Conservation (phyloP, 768 basidiomycete genomes). For the Boletus insuetus region DNA sequence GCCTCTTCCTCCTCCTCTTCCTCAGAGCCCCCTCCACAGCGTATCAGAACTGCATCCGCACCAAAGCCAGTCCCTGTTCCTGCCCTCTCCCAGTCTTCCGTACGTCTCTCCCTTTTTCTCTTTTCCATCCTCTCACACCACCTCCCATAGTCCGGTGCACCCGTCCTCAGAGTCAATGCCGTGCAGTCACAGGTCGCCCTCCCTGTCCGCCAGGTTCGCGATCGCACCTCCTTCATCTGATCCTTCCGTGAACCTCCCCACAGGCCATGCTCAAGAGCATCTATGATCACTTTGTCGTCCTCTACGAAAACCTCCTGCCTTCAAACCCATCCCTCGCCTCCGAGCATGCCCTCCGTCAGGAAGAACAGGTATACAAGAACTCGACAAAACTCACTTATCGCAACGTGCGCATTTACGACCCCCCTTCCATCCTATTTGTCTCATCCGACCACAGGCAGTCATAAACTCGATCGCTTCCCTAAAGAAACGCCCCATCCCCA, state of each 20-base stretch:
- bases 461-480: conserved; percentile 51
- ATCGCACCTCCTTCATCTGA: not conserved
- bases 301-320: conserved; percentile 60
- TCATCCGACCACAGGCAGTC: conserved; percentile 40
- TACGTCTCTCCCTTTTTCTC: conserved; percentile 7
- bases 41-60: conserved; percentile 51
- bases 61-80: conserved; percentile 45
- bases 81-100: conserved; percentile 27
- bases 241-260: not conserved
- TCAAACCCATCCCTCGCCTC: conserved; percentile 60
- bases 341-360: conserved; percentile 80
- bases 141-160: conserved; percentile 50
- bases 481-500: conserved; percentile 55
- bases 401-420: conserved; percentile 48
- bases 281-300: conserved; percentile 65
- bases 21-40: conserved; percentile 59
- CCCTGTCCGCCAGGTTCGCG: conserved; percentile 66
- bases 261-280: conserved; percentile 74
- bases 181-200: conserved; percentile 70
- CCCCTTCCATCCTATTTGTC: not conserved
- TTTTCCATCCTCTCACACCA: not conserved
- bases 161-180: conserved; percentile 62
- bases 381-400: conserved; percentile 81
- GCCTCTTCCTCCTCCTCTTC: conserved; percentile 23
- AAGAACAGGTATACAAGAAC: conserved; percentile 73